Evolutionary conservation across 2,329 filamentous ascomycete genomes (phyloP), one percentile per base, ranked within the genome.

Genomic region (Aspergillus neoniger): DNA sequence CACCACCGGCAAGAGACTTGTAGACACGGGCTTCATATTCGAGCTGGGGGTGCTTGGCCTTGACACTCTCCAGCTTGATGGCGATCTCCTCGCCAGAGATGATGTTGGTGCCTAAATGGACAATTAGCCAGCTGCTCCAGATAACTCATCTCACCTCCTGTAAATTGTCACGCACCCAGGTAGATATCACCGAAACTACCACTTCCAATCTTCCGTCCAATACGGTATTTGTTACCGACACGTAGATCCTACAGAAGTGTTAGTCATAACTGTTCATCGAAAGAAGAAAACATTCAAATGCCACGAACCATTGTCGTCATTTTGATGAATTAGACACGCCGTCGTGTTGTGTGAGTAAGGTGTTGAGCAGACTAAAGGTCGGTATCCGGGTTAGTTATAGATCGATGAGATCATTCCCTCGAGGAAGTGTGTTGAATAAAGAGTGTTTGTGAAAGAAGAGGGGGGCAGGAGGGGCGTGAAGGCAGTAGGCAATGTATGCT

Each of bases 161-260:
- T 10, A n/a, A 7, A 50, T 32, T 10, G 55, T 48, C 51, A 70
- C 84, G 69, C 79, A 89, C 86, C 86, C 57, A 98, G 88, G 81
- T 98, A 99, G 77, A 99, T 98, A 73, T 98, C 95, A 82, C 95
- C 95, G 78, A 99, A 99, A 74, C 89, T 93, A 70, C 95, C 95
- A 70, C 92, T 96, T 71, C 95, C 95, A 74, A 99, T 99, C 86
- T 99, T 99, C 73, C 95, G 92, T 78, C 95, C 95, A 80, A 99
- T 98, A 73, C 95, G 92, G 88, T 99, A 99, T 78, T 99, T 98
- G 80, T 98, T 98, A 81, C 95, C 95, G 81, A 99, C 95, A 76
- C 95, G 92, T 74, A 99, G 88, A 87, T 99, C 95, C 94, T 98
- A 73, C n/a, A 30, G n/a, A 55, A 28, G 39, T 55, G 72, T 67